Evolutionary conservation across 2,329 filamentous ascomycete species (phyloP), one percentile per base, ranked within the genome.

Genomic region (Tolypocladium paradoxum): DNA sequence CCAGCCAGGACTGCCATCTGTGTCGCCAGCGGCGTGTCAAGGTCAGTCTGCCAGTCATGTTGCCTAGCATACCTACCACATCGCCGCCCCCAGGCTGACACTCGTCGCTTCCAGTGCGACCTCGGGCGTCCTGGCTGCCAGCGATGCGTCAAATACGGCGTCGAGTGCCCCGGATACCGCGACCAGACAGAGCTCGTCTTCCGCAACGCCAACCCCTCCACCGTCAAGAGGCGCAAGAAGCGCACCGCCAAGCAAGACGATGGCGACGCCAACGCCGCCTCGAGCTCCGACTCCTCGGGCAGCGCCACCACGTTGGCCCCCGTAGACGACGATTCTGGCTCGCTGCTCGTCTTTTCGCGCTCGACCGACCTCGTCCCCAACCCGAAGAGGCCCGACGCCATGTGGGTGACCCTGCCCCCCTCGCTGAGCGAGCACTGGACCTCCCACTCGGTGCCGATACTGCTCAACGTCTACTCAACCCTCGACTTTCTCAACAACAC

Each of bases 121-220:
- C 68, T 73, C 18, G 64, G 49, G 18, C 67, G 67, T n/a, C 70
- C 70, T 5, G 61, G 62, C 7, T 73, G 70, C 52, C 65, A 68
- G 51, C 62, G 70, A 60, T 73, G 70, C 57, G 62, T 65, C 62
- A 73, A 72, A 54, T 73, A 73, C 55, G 70, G 70, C 45, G 61
- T 60, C 34, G 61, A 64, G 20, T 73, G 70, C 22, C 70, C 70
- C 1, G 70, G 70, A 3, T 73, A 73, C 52, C 64, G 70, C 9
- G 65, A 70, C 53, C 66, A 68, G 50, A 62, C 70, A 29, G 69
- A 70, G 46, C 65, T 73, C 35, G 65, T 72, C 56, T 73, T 73
- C 53, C 69, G 69, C 52, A 64, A 68, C 52, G 64, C 63, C 12
- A 62, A 64, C 52, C 60, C 67, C 8, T 55, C 58, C 33, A 59